Evolutionary conservation across 129 eudicot genomes (phyloP), one percentile per base, ranked within the genome.

Genomic region (Flaveria linearis): DNA sequence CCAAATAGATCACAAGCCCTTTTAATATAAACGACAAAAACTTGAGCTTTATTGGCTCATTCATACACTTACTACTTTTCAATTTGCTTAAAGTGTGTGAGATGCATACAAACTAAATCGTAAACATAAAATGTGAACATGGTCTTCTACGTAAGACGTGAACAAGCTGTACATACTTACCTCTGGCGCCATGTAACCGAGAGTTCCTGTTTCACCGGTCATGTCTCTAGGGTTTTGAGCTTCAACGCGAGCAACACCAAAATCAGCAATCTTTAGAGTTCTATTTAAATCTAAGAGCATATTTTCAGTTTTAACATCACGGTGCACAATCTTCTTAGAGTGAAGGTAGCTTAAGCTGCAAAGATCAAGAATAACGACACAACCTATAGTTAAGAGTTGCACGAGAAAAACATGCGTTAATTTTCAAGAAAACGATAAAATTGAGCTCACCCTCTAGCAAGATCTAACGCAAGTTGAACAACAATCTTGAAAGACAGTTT

Each of bases 171-270:
- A 45, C 50, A 10, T 45, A 45, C 50, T 45, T 82, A 92, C 97
- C 97, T 92, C 97, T 0, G 97, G 97, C 13, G 96, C 97, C 97
- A 92, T 89, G 81, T 89, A 92, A 9, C 96, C 86, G 43, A 87
- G 89, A 10, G 93, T 92, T 60, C 78, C 78, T 0, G 78, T 74
- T 74, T 36, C 45, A 74, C 78, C 78, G 0, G 70, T 74, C 78
- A 74, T 60, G 45, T 74, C 70, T 45, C 15, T 23, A 42, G 78
- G 70, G 60, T 74, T 60, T 60, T 45, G 56, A 25, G 78, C 70
- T 74, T 74, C 70, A 61, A 74, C 70, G 4, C 78, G 78, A 74
- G 78, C 70, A n/a, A 74, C 78, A 42, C 78, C 78, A 60, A 74
- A 74, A 60, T 74, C 78, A 15, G 71, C 71, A n/a, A 66, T 36